phyloP scores from a whole-genome alignment of 2,329 filamentous ascomycete species.

The Colletotrichum cereale region DNA sequence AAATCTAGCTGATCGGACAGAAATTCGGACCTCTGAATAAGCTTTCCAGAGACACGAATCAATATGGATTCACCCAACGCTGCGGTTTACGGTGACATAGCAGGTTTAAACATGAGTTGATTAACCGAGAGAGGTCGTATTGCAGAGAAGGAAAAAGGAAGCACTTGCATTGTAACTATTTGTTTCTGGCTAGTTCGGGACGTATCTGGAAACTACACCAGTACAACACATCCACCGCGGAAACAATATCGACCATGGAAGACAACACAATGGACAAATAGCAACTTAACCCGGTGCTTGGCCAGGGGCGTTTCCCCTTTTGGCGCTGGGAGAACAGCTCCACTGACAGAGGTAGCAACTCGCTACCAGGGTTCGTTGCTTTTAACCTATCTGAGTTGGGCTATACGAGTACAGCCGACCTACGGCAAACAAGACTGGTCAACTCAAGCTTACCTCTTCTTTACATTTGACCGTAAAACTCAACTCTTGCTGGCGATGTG shows the following conservation, averaged over 20 bases:
- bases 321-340: constrained; percentile 28
- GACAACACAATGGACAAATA: constrained; percentile 64
- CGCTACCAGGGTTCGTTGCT: constrained; percentile 56
- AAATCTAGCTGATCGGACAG: no score
- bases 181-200: no score
- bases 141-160: no score
- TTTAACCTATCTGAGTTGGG: constrained; percentile 58
- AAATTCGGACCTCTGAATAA: no score
- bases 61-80: no score
- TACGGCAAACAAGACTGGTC: neutral
- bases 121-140: no score
- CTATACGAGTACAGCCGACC: constrained; percentile 60
- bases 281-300: constrained; percentile 58
- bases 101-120: no score
- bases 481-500: neutral
- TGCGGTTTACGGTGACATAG: no score
- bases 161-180: no score
- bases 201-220: no score
- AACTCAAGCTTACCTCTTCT: neutral
- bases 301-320: constrained; percentile 32
- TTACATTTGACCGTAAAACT: neutral
- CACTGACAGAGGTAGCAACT: constrained; percentile 39
- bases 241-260: constrained; percentile 65
- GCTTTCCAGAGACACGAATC: no score
- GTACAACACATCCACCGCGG: constrained; percentile 63